These are phyloP conservation scores for Candida nitratophila DNA, from an alignment of 805 yeast genomes.

Conservation along the genomic window DNA sequence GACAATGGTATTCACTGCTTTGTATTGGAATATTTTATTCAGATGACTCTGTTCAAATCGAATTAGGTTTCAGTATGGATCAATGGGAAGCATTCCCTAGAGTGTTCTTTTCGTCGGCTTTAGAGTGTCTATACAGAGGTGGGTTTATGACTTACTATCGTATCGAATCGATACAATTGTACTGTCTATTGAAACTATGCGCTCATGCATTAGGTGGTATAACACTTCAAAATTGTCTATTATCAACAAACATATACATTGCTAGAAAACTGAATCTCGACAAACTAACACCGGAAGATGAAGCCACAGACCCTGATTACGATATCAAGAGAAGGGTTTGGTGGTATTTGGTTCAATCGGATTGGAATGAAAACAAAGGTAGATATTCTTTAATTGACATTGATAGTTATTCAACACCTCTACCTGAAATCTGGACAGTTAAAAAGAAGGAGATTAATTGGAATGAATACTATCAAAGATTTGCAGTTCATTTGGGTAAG, in stretches of 20 bases:
- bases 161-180: slow-evolving; percentile 19
- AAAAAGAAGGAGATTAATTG: slow-evolving; percentile 9
- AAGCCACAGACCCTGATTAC: slow-evolving; percentile 4
- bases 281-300: slow-evolving; percentile 2
- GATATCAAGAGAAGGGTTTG: slow-evolving; percentile 12
- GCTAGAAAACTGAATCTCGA: slow-evolving; percentile 22
- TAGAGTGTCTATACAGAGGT: slow-evolving; percentile 27
- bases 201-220: slow-evolving; percentile 25
- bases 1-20: slow-evolving; percentile 24
- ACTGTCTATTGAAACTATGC: slow-evolving; percentile 19
- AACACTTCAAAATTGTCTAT: slow-evolving; percentile 19
- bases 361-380: slow-evolving; percentile 26
- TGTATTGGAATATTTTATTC: slow-evolving; percentile 23
- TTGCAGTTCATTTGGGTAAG: slow-evolving; percentile 15
- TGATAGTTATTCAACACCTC: slow-evolving; percentile 16
- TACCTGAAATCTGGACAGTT: slow-evolving; percentile 17
- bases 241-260: slow-evolving; percentile 8
- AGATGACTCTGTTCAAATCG: slow-evolving; percentile 14
- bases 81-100: slow-evolving; percentile 22
- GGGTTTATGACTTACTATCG: slow-evolving; percentile 25
- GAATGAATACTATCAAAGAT: slow-evolving; percentile 17
- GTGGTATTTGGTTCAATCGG: slow-evolving; percentile 25
- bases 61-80: slow-evolving; percentile 15
- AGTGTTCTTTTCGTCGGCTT: slow-evolving; percentile 21
- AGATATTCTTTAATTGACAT: slow-evolving; percentile 16